phyloP scores from a whole-genome alignment of 1,284 basidiomycete species.

The Ustilago sp. region DNA sequence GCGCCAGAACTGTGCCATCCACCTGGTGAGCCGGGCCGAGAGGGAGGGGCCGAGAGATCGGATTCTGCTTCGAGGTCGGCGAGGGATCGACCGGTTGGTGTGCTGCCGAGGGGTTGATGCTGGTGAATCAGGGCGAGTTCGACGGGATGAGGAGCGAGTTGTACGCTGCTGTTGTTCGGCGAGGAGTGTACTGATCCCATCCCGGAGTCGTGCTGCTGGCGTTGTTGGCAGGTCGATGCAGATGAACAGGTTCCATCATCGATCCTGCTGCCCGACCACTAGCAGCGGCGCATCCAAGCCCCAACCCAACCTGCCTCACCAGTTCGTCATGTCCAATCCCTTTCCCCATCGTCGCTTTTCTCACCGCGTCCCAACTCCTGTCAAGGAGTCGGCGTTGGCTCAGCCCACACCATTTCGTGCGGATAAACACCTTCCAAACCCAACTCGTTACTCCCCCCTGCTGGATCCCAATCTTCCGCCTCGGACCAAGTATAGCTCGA shows the following conservation, averaged over 20 bases:
- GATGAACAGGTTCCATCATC: slow-evolving; percentile 34
- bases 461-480: slow-evolving; percentile 31
- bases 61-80: slow-evolving; percentile 44
- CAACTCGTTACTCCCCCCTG: slow-evolving; percentile 35
- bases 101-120: background rate
- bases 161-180: background rate
- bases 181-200: slow-evolving; percentile 8
- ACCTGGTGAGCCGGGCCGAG: slow-evolving; percentile 28
- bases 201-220: background rate
- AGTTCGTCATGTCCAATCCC: slow-evolving; percentile 26
- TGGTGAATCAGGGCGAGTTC: background rate
- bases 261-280: background rate
- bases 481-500: slow-evolving; percentile 32
- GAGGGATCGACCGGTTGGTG: slow-evolving; percentile 24
- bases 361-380: slow-evolving; percentile 39
- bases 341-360: slow-evolving; percentile 17
- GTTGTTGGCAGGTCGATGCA: slow-evolving; percentile 23
- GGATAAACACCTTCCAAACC: slow-evolving; percentile 50
- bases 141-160: slow-evolving; percentile 1
- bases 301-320: slow-evolving; percentile 28
- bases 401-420: slow-evolving; percentile 43
- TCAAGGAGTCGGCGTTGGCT: slow-evolving; percentile 44
- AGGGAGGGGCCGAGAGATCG: slow-evolving; percentile 26
- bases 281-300: slow-evolving; percentile 8
- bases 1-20: slow-evolving; percentile 13